Evolutionary conservation across 2,329 filamentous ascomycete genomes (phyloP), one percentile per base, ranked within the genome.

Genomic region (Trichoderma koningii): DNA sequence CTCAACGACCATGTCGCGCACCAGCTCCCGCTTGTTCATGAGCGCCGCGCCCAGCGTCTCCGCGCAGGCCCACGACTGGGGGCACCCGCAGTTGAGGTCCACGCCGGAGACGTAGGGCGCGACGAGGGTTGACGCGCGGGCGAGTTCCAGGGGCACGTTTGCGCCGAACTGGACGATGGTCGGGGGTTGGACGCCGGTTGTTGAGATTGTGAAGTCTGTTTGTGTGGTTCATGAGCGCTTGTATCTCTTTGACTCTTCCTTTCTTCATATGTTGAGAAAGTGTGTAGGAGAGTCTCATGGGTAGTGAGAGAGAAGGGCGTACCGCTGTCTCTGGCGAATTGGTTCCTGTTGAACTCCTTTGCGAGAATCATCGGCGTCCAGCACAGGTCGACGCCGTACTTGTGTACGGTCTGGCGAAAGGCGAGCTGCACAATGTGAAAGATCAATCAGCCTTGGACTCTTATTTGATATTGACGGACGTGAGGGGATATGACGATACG

Each of bases 291-390:
- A 28, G 28, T 28, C 21, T 23, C 21, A 23, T 23, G 21, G 21
- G 21, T 23, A 23, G 7, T 9, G 30, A 10, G 30, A 34, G 30
- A 34, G 30, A 9, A 10, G 9, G 15, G 72, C 76, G 55, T 68
- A 85, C 84, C 87, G 72, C 84, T 87, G 67, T 88, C 84, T 64
- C 87, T 80, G 56, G 87, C 87, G 69, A 84, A 77, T 21, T 76
- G 73, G 70, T 80, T 88, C 26, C 87, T 80, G 76, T 89, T 89
- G 73, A 89, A 89, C 72, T 89, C 87, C 71, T 89, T 89, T 59
- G 87, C 86, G 3, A 89, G 78, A 63, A 89, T 85, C 89, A 91
- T 91, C 50, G 89, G 89, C 2, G 88, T 90, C 84, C 88, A 91
- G 69, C 84, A 87, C 7, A 91, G 73, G 73, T 91, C 88, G 17